Evolutionary conservation across 148 eudicot species (phyloP).

Genomic region (Diospyros lotus): DNA sequence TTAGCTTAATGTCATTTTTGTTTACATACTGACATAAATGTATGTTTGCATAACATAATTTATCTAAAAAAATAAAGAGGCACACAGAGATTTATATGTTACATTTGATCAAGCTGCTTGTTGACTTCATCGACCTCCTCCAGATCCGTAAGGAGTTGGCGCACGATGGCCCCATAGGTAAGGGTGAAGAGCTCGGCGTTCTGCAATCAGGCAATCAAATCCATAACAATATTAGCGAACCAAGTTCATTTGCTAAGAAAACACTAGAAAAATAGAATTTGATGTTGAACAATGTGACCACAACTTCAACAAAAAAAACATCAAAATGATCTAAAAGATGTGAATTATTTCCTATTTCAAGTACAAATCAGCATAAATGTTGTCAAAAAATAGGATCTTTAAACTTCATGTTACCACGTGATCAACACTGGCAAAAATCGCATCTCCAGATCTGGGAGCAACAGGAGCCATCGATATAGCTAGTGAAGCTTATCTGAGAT

Average conservation of each 20-base stretch:
- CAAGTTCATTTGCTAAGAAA: neutral
- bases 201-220: constrained; percentile 22
- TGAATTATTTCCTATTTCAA: neutral
- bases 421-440: constrained; percentile 45
- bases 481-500: no score
- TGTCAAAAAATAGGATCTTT: neutral
- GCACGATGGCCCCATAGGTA: constrained; percentile 97
- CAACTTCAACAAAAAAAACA: neutral
- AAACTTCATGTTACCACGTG: constrained; percentile 27
- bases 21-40: no score
- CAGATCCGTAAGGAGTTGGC: constrained; percentile 88
- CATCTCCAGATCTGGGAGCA: constrained; percentile 53
- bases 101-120: constrained; percentile 88
- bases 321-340: neutral
- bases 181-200: constrained; percentile 90
- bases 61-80: neutral
- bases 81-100: neutral
- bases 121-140: constrained; percentile 97
- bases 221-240: neutral
- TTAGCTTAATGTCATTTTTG: no score
- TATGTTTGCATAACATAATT: neutral
- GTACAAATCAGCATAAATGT: neutral
- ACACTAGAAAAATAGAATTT: neutral
- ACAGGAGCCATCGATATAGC: constrained; percentile 31
- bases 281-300: no score